Base-by-base conservation (phyloP, 805 yeast species). In the Phaffomyces antillensis region DNA sequence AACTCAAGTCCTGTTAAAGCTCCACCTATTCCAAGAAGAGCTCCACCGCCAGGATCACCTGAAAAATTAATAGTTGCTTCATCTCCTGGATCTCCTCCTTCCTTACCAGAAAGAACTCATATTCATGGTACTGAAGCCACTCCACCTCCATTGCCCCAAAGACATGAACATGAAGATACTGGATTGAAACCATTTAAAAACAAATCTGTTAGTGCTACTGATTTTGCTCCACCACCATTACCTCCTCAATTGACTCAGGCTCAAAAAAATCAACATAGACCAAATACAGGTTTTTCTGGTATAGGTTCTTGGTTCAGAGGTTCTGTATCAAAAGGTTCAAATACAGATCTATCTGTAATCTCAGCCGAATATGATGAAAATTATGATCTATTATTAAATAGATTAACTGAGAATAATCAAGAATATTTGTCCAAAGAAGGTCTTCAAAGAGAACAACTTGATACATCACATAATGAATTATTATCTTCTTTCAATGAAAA, bases 341-440 rank as follows among this genome's bases (percentile, higher is more conserved):
- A 20, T 2, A 52, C 59, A 7, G 40, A 37, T 6, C 15, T 47
- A 2, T 49, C 54, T 10, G 56, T 52, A 30, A 54, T 42, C 39
- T 64, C 42, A 10, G 37, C 51, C 9, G 55, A 50, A 2, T 50
- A 56, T 62, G 43, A 64, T 47, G 70, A 73, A 34, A 74, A 75
- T 46, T 73, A 78, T 50, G 84, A 77, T 57, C 67, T 87, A 49
- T 67, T 86, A 33, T 72, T 79, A 39, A 73, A 79, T 40, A 73
- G 87, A 49, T 73, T 75, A 41, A 72, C 74, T 50, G 80, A 77
- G 40, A 76, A 83, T 40, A 70, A 72, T 45, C 70, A 70, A 43
- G 77, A 72, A 33, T 71, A 78, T 40, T 66, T 68, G 26, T 59
- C 72, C 9, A 77, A 75, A 43, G 75, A 80, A 38, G 67, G 68